A percentile compares a stretch with the other conserved stretches of the same genome.
Evolutionary conservation across 2,329 filamentous ascomycete genomes (phyloP).

Genomic region (Cladosporium velox): DNA sequence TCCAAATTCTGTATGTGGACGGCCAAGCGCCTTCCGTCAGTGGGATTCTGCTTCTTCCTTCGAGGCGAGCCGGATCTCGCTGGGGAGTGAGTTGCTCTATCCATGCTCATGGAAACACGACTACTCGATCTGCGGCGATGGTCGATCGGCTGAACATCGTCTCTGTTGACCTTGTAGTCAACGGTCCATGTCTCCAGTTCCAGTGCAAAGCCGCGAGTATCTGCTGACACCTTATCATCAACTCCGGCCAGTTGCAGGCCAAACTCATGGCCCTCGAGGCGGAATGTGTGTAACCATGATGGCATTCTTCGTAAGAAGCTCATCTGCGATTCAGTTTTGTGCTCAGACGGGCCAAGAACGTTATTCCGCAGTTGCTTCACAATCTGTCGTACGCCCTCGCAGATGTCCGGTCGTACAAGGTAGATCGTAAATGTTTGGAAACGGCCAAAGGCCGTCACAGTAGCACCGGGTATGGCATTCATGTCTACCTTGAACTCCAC

Average conservation of each 20-base stretch:
- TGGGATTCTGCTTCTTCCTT: constrained; percentile 50
- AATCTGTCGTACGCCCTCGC: constrained; percentile 87
- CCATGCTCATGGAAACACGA: constrained; percentile 56
- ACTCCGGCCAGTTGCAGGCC: constrained; percentile 88
- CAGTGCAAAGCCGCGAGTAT: constrained; percentile 78
- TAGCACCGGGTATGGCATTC: constrained; percentile 80
- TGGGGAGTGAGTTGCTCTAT: constrained; percentile 37
- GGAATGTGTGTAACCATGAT: constrained; percentile 79
- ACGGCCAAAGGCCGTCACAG: constrained; percentile 75
- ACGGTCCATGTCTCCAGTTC: constrained; percentile 86
- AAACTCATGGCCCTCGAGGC: constrained; percentile 84
- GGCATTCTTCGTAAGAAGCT: constrained; percentile 80
- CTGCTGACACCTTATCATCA: constrained; percentile 78
- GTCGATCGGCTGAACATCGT: constrained; percentile 50
- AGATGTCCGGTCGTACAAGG: constrained; percentile 89
- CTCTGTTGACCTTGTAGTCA: constrained; percentile 79
- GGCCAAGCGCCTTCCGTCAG: constrained; percentile 79
- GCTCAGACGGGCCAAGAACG: constrained; percentile 47
- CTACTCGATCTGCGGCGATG: constrained; percentile 72
- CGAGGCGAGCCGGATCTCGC: constrained; percentile 43
- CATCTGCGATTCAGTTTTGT: constrained; percentile 43
- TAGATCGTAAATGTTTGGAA: constrained; percentile 86
- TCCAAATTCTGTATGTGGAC: constrained; percentile 83
- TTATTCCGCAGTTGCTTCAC: constrained; percentile 77
- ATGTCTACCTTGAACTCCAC: constrained; percentile 85